Evolutionary conservation across 2,329 filamentous ascomycete species (phyloP), one percentile per base, ranked within the genome.

Genomic region (Phaeosphaeriaceae sp.): DNA sequence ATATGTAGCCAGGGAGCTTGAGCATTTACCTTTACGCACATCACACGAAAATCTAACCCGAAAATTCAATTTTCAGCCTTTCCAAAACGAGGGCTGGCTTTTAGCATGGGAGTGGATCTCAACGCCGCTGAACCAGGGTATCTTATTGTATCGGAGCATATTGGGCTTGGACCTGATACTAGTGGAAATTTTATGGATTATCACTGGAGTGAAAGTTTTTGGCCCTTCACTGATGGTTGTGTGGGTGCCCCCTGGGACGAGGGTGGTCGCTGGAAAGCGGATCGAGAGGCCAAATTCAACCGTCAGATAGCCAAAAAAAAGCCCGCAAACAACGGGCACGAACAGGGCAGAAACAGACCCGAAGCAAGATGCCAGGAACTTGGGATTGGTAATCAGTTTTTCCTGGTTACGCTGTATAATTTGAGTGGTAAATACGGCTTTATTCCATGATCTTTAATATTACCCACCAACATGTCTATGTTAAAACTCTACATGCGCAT

Each of bases 321-420:
- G 45, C 23, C 7, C 51, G 57, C 16, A 58, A 60, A 45, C 40
- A 52, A 35, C 41, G 48, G 20, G 46, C 42, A 26, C 38, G 48
- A 34, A 39, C 32, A 11, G 49, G 47, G 0, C 46, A 51, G 37
- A 54, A 53, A 30, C 16, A 23, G 11, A 1, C 11, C 9, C 39
- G 39, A 12, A 49, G 43, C 15, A 56, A 13, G 35, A 52, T 60
- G 41, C 53, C 53, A 1, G 48, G 56, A 13, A n/a, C 46, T 16
- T 60, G 53, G 48, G 48, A 23, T 36, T 44, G 41, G 66, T 58
- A 37, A 12, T 15, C 23, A 26, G 23, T 7, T 3, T 11, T 8
- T 26, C 23, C 11, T 26, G 23, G 7, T 26, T 11, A 26, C 7
- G 7, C 16, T 42, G 4, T 21, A 33, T 15, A 21, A 29, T 3